phyloP scores from a whole-genome alignment of 257 asterid genomes.

The Dorcoceras hygrometricum region DNA sequence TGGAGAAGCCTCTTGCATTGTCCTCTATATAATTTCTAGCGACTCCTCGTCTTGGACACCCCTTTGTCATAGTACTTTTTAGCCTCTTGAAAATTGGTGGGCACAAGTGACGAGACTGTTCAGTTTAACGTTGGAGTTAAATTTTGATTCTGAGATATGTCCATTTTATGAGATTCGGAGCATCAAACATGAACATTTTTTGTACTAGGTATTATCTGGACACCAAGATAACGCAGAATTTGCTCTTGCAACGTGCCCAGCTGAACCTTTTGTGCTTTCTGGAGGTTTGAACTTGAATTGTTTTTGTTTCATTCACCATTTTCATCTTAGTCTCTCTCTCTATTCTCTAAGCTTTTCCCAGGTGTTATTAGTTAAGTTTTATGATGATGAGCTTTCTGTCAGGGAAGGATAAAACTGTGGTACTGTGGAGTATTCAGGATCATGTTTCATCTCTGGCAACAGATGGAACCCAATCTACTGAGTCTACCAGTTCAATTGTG shows the following conservation, averaged over 20 bases:
- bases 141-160: background rate
- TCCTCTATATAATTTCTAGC: too few relatives aligned
- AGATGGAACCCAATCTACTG: conserved; percentile 53
- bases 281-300: conserved; percentile 60
- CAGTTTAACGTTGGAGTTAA: background rate
- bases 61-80: background rate
- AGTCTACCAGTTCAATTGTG: conserved; percentile 56
- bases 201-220: conserved; percentile 71
- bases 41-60: background rate
- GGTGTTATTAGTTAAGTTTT: conserved; percentile 19
- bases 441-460: conserved; percentile 80
- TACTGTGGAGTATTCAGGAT: conserved; percentile 94
- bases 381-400: conserved; percentile 27
- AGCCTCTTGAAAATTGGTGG: background rate
- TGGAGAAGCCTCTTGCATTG: background rate
- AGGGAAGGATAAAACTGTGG: conserved; percentile 97
- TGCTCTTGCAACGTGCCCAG: conserved; percentile 96
- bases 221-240: conserved; percentile 97
- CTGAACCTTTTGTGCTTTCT: conserved; percentile 96
- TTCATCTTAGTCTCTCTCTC: background rate
- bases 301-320: background rate
- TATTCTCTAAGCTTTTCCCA: background rate
- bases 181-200: background rate
- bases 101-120: background rate
- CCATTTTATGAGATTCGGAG: conserved; percentile 12